Evolutionary conservation across 441 rosid genomes (phyloP).

Genomic region (Bocquillonia castaneifolia): DNA sequence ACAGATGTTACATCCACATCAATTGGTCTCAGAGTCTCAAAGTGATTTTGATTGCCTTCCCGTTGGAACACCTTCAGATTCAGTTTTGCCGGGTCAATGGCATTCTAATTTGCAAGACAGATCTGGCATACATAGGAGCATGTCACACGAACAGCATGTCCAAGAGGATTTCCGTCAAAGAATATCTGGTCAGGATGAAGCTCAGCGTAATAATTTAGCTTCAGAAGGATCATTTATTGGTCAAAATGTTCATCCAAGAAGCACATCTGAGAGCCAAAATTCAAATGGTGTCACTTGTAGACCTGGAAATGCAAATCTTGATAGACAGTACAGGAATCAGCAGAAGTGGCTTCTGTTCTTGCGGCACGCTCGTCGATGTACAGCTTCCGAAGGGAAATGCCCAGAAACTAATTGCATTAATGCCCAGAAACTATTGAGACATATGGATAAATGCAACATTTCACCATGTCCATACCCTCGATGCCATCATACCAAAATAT

Average conservation of each 20-base stretch:
- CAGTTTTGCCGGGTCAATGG: constrained; percentile 58
- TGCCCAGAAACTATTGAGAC: constrained; percentile 71
- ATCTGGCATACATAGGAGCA: constrained; percentile 41
- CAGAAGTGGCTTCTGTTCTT: constrained; percentile 86
- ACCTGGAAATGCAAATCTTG: constrained; percentile 59
- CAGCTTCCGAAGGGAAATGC: constrained; percentile 91
- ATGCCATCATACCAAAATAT: constrained; percentile 65
- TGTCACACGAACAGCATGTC: constrained; percentile 55
- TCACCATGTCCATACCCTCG: constrained; percentile 73
- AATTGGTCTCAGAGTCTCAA: constrained; percentile 52
- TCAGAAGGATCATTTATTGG: constrained; percentile 53
- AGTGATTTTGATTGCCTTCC: constrained; percentile 49
- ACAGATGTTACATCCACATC: constrained; percentile 58
- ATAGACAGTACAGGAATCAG: constrained; percentile 72
- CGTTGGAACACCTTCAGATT: constrained; percentile 52
- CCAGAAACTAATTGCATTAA: constrained; percentile 57
- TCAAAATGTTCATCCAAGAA: constrained; percentile 46
- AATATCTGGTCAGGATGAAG: constrained; percentile 70
- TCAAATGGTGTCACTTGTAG: constrained; percentile 41
- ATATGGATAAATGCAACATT: constrained; percentile 67
- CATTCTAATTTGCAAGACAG: constrained; percentile 57
- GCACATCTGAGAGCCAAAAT: constrained; percentile 43
- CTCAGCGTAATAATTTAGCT: constrained; percentile 66
- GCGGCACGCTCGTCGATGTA: constrained; percentile 87
- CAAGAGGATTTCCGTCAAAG: constrained; percentile 82